Evolutionary conservation across 2,329 filamentous ascomycete genomes (phyloP).

Genomic region (Fusarium dlaminii): DNA sequence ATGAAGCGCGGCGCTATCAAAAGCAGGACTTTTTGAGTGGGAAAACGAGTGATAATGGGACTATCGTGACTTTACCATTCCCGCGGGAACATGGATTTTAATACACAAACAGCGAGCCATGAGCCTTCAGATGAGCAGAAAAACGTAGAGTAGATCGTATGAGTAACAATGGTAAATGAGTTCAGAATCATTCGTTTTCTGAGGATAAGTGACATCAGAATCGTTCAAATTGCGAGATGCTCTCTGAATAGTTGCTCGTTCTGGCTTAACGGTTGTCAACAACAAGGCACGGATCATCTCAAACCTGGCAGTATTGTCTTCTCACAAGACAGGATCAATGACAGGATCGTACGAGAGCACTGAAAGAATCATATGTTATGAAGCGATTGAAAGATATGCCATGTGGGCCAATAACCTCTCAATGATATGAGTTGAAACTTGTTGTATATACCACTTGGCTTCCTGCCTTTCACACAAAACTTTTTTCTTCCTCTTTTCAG

Average conservation of each 20-base stretch:
- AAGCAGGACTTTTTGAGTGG: neutral
- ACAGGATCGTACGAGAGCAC: neutral
- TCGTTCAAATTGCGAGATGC: neutral
- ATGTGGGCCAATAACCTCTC: no score
- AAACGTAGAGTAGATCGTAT: neutral
- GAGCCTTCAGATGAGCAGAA: neutral
- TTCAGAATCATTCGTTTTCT: neutral
- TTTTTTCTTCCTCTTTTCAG: neutral
- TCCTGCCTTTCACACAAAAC: neutral
- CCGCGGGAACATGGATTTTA: neutral
- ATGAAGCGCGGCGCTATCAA: neutral
- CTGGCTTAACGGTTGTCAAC: neutral
- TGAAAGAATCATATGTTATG: conserved; percentile 7
- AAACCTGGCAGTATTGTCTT: neutral
- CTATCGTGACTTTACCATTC: neutral
- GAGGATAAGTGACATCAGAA: neutral
- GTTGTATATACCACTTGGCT: neutral
- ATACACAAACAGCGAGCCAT: neutral
- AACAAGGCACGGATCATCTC: neutral
- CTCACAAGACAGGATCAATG: neutral
- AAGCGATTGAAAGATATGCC: no score
- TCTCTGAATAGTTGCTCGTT: conserved; percentile 1
- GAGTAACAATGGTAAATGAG: neutral
- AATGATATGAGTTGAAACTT: no score
- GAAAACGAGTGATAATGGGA: neutral